These are phyloP conservation scores for Pistacia vera DNA, from an alignment of 345 rosid species.

Conservation along the genomic window DNA sequence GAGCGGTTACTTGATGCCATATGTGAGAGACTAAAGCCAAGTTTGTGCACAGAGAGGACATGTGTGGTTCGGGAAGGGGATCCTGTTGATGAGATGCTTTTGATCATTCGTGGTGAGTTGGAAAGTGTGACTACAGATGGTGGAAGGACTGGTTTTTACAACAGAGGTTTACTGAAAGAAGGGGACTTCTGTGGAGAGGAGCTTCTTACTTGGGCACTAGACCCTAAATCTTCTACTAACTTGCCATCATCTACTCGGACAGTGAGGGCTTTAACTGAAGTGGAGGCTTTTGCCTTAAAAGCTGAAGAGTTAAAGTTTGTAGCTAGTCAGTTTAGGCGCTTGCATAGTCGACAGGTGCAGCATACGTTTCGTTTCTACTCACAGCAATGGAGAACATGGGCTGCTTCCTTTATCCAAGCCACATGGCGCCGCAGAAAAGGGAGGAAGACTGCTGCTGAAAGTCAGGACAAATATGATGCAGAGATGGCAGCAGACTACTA, in stretches of 20 bases:
- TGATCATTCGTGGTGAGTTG: constrained; percentile 75
- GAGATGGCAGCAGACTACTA: background rate
- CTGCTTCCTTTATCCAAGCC: constrained; percentile 76
- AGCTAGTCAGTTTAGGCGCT: constrained; percentile 81
- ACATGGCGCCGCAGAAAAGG: constrained; percentile 67
- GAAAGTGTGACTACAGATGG: constrained; percentile 95
- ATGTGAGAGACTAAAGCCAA: constrained; percentile 86
- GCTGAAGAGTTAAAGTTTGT: constrained; percentile 91
- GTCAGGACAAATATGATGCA: constrained; percentile 40
- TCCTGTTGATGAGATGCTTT: constrained; percentile 87
- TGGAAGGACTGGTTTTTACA: constrained; percentile 86
- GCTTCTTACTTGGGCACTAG: constrained; percentile 79
- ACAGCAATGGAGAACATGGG: constrained; percentile 98
- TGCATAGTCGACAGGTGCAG: constrained; percentile 85
- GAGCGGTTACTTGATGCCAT: constrained; percentile 84
- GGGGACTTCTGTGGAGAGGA: constrained; percentile 86
- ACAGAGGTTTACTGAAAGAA: constrained; percentile 68
- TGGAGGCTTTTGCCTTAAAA: constrained; percentile 83
- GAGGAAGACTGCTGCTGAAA: constrained; percentile 61
- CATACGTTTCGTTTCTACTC: constrained; percentile 91
- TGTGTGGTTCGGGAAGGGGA: constrained; percentile 85
- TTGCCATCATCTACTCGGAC: constrained; percentile 71
- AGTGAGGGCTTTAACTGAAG: constrained; percentile 69
- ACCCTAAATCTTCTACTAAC: constrained; percentile 63
- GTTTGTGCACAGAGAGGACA: constrained; percentile 70